Conservation (phyloP, 805 yeast species). For the Teunomyces atbi region DNA sequence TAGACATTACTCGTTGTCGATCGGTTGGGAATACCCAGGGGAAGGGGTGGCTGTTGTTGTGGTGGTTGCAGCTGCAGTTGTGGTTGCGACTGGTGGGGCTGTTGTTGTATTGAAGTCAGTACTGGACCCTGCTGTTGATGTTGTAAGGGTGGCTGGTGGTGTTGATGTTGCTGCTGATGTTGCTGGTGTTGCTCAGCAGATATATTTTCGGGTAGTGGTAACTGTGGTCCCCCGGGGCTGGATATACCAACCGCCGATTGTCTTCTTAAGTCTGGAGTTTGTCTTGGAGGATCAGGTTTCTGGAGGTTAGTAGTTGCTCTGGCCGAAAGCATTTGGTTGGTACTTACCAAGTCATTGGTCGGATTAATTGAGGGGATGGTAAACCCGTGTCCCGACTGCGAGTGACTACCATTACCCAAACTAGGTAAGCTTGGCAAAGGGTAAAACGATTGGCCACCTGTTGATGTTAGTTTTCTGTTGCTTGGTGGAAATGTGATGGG, state of each 20-base stretch:
- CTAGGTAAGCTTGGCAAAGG: conserved; percentile 54
- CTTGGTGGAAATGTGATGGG: background rate
- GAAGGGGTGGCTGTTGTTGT: conserved; percentile 11
- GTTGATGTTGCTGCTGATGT: conserved; percentile 18
- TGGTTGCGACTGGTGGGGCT: conserved; percentile 11
- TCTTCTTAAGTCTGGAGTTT: conserved; percentile 22
- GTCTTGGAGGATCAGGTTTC: conserved; percentile 18
- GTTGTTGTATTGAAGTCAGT: conserved; percentile 7
- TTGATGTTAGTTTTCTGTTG: conserved; percentile 19
- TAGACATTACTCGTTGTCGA: conserved; percentile 46
- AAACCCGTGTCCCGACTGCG: conserved; percentile 45
- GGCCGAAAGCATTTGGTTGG: background rate
- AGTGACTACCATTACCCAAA: conserved; percentile 40
- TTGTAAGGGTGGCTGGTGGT: conserved; percentile 12
- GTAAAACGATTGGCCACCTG: conserved; percentile 46
- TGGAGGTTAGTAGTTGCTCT: conserved; percentile 2
- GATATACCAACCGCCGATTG: conserved; percentile 21
- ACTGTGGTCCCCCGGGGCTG: conserved; percentile 17
- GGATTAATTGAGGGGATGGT: conserved; percentile 48
- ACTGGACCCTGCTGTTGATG: conserved; percentile 7
- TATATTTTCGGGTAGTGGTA: conserved; percentile 28
- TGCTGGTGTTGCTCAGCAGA: conserved; percentile 19
- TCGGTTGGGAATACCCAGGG: conserved; percentile 40
- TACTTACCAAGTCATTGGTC: conserved; percentile 23
- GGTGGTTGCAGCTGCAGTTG: conserved; percentile 9